phyloP scores from a whole-genome alignment of 2,329 filamentous ascomycete species.

The Trichoderma oligosporum region DNA sequence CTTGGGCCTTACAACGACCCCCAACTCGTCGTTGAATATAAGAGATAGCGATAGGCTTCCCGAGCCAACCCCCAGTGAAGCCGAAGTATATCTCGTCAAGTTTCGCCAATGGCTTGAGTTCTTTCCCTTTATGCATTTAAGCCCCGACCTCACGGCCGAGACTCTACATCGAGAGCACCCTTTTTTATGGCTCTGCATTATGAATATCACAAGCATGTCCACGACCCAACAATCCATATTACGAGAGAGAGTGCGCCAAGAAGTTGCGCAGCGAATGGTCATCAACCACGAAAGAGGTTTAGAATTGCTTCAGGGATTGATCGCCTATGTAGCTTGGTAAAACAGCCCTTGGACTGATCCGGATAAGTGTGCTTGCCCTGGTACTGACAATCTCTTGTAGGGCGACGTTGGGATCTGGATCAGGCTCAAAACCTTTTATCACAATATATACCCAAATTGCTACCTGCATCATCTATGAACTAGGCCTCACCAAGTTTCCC shows the following conservation, averaged over 20 bases:
- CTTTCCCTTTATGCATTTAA: conserved; percentile 45
- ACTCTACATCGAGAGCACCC: conserved; percentile 41
- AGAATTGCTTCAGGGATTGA: conserved; percentile 50
- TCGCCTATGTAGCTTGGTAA: conserved; percentile 46
- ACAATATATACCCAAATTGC: conserved; percentile 43
- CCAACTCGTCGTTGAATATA: not conserved
- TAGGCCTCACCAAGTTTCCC: conserved; percentile 41
- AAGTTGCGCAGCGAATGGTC: conserved; percentile 45
- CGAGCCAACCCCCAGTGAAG: conserved; percentile 36
- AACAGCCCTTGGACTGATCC: conserved; percentile 7
- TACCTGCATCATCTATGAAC: conserved; percentile 42
- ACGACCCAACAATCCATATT: conserved; percentile 38
- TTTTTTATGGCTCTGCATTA: conserved; percentile 49
- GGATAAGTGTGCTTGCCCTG: not conserved
- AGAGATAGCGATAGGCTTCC: conserved; percentile 24
- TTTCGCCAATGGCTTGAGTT: conserved; percentile 43
- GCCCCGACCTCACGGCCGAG: conserved; percentile 35
- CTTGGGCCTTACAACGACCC: not conserved
- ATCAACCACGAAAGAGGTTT: conserved; percentile 47
- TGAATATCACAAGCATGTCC: conserved; percentile 44
- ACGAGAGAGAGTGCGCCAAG: conserved; percentile 40
- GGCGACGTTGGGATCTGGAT: conserved; percentile 38
- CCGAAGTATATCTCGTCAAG: conserved; percentile 37
- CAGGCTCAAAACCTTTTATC: conserved; percentile 41
- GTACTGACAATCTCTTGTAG: conserved; percentile 24